Percentiles rank a stretch among this genome's conserved stretches.
Evolutionary conservation across 108 stramenopile species (phyloP).

Genomic region (Fragilariopsis cylindrus): DNA sequence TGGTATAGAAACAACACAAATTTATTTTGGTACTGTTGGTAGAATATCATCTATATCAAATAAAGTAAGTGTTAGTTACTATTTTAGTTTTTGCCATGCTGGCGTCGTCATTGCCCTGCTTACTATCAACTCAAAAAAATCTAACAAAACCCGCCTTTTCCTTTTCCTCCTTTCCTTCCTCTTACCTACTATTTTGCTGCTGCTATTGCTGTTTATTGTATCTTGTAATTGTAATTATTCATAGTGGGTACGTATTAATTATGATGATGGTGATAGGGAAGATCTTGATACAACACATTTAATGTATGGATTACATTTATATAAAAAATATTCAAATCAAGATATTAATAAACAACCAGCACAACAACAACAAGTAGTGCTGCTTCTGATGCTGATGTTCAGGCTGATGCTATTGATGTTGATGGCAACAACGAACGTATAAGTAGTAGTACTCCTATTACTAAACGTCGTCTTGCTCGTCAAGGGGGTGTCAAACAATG

Average conservation of each 20-base stretch:
- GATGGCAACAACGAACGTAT: too few species aligned
- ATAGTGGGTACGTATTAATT: slow-evolving; percentile 10
- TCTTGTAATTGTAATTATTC: background rate
- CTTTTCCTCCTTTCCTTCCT: too few species aligned
- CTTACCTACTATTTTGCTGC: background rate
- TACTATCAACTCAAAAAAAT: background rate
- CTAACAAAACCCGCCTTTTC: background rate
- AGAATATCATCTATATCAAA: slow-evolving; percentile 6
- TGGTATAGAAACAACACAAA: too few species aligned
- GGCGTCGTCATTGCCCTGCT: too few species aligned
- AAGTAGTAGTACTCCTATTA: too few species aligned
- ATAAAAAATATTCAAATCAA: background rate
- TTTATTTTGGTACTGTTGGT: slow-evolving; percentile 5
- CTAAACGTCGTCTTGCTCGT: too few species aligned
- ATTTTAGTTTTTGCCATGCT: too few species aligned
- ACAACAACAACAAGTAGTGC: background rate
- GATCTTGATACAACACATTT: background rate
- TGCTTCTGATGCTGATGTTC: background rate
- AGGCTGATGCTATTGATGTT: background rate
- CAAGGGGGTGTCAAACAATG: too few species aligned
- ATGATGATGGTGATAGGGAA: slow-evolving; percentile 24
- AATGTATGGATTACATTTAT: background rate
- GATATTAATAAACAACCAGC: background rate
- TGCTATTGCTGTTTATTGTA: background rate
- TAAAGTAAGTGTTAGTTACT: background rate